These are phyloP conservation scores for Suhomyces emberorum DNA, from an alignment of 805 yeast species.

Conservation along the genomic window DNA sequence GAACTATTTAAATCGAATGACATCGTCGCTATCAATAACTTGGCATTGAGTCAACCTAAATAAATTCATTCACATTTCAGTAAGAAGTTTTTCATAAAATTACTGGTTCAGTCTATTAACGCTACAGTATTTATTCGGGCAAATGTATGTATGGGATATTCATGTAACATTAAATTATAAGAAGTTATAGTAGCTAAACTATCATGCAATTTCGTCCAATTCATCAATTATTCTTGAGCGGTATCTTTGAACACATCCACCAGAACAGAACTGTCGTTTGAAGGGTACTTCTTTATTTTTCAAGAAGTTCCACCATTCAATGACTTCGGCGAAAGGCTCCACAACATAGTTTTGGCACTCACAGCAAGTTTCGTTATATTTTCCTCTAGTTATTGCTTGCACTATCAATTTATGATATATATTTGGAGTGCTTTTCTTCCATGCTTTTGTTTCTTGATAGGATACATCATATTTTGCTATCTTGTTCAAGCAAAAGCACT, in stretches of 20 bases:
- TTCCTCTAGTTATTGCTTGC: constrained; percentile 51
- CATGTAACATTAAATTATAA: no score
- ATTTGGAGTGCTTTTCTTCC: constrained; percentile 50
- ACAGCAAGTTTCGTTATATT: constrained; percentile 51
- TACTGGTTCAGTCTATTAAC: no score
- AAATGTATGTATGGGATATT: no score
- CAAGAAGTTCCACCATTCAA: constrained; percentile 68
- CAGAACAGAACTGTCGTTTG: constrained; percentile 53
- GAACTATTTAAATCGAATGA: no score
- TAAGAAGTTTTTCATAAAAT: no score
- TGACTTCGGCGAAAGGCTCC: constrained; percentile 55
- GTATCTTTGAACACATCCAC: constrained; percentile 38
- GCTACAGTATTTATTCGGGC: no score
- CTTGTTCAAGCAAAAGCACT: constrained; percentile 45
- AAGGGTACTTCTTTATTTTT: constrained; percentile 50
- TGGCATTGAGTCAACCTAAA: no score
- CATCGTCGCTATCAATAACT: no score
- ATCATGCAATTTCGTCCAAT: constrained; percentile 1
- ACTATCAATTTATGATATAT: constrained; percentile 45
- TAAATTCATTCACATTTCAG: no score
- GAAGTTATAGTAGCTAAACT: no score
- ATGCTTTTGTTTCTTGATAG: constrained; percentile 48
- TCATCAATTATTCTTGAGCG: constrained; percentile 1
- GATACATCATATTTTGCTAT: constrained; percentile 54
- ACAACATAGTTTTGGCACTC: constrained; percentile 47